Percentiles rank a stretch among this genome's conserved stretches.
phyloP scores from a whole-genome alignment of 768 basidiomycete species.

The Erythrobasidium yunnanense region DNA sequence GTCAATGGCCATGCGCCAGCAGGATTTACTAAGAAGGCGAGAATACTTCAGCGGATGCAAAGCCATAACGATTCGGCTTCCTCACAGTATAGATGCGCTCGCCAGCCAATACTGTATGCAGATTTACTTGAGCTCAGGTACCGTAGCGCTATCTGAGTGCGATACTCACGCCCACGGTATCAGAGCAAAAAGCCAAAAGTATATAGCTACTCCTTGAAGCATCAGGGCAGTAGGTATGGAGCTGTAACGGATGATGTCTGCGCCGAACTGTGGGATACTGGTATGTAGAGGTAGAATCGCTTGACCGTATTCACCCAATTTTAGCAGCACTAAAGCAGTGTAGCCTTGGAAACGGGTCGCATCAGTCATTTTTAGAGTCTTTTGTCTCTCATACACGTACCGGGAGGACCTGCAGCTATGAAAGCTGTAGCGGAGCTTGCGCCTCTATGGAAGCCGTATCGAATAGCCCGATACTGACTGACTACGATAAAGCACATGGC shows the following conservation, averaged over 20 bases:
- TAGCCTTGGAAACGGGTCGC: too few species aligned
- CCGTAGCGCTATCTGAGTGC: not conserved
- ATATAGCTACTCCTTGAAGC: not conserved
- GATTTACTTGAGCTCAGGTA: not conserved
- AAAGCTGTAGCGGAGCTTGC: not conserved
- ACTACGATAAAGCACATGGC: constrained; percentile 1
- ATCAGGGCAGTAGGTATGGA: not conserved
- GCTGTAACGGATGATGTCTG: not conserved
- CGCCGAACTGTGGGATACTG: not conserved
- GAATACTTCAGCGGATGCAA: too few species aligned
- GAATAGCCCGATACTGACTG: constrained; percentile 2
- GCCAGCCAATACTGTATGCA: not conserved
- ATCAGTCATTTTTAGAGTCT: too few species aligned
- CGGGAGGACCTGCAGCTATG: not conserved
- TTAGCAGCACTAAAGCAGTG: not conserved
- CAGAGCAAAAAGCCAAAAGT: not conserved
- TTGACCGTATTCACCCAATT: not conserved
- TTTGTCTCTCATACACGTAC: too few species aligned
- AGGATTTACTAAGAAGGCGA: not conserved
- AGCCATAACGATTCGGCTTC: too few species aligned
- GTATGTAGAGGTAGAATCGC: constrained; percentile 4
- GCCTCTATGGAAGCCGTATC: constrained; percentile 9
- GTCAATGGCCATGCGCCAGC: constrained; percentile 1
- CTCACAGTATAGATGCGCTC: not conserved
- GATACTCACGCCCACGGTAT: constrained; percentile 4